A percentile compares a stretch with the other conserved stretches of the same genome.
phyloP scores from a whole-genome alignment of 73 alveolate genomes.

The Tetrahymena thermophila region DNA sequence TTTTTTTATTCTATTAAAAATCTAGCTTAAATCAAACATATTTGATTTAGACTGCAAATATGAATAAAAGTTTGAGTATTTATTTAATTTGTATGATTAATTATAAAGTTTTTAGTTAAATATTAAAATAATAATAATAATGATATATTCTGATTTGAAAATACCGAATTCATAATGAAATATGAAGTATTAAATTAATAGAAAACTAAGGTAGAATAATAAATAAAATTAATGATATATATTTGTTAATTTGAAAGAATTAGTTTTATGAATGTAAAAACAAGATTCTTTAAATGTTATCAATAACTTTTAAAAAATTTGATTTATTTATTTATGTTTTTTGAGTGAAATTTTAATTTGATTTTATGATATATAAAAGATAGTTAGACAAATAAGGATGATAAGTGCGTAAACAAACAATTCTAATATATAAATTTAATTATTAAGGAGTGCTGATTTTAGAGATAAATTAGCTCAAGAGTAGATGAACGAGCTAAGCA shows the following conservation, averaged over 20 bases:
- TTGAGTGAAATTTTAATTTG: not conserved
- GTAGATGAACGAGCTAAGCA: not conserved
- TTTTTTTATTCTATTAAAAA: too few relatives aligned
- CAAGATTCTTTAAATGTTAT: not conserved
- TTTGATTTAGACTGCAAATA: too few relatives aligned
- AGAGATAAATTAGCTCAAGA: not conserved
- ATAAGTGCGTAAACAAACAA: not conserved
- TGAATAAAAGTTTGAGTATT: too few relatives aligned
- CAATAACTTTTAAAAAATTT: not conserved
- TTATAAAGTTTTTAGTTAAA: too few relatives aligned
- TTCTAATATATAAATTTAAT: not conserved
- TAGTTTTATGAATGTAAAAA: too few relatives aligned
- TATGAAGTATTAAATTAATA: too few relatives aligned
- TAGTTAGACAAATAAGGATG: not conserved
- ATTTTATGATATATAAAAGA: not conserved
- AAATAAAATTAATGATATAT: not conserved
- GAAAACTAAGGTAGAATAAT: not conserved
- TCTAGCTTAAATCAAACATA: too few relatives aligned
- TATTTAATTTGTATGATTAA: too few relatives aligned
- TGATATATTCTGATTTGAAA: too few relatives aligned
- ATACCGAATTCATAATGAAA: too few relatives aligned
- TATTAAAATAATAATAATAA: too few relatives aligned
- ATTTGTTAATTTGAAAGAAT: not conserved
- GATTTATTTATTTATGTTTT: not conserved
- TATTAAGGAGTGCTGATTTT: not conserved